phyloP scores from a whole-genome alignment of 208 protist genomes.

The Trypanosoma caninum region DNA sequence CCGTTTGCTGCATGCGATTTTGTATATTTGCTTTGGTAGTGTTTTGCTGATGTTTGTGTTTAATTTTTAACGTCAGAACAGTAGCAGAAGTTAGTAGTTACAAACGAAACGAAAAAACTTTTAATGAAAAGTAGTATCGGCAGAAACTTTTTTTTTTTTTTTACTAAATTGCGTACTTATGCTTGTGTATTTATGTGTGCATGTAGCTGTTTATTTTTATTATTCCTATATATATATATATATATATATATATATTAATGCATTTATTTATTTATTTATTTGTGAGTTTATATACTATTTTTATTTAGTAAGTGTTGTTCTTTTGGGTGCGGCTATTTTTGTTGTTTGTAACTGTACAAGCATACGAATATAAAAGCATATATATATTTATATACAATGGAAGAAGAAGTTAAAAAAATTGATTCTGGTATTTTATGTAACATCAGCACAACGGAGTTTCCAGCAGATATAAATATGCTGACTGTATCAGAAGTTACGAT shows the following conservation, averaged over 20 bases:
- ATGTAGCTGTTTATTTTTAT: constrained; percentile 10
- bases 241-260: no score
- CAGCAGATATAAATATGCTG: no score
- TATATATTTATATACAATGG: no score
- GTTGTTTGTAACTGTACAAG: not conserved
- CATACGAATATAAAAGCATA: no score
- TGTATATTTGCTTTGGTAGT: no score
- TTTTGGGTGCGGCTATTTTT: not conserved
- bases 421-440: no score
- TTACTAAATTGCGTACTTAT: not conserved
- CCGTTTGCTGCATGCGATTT: not conserved
- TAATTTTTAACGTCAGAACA: constrained; percentile 16
- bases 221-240: constrained; percentile 12
- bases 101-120: not conserved
- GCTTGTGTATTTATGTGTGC: not conserved
- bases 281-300: not conserved
- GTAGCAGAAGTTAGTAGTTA: constrained; percentile 26
- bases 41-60: not conserved
- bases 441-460: no score
- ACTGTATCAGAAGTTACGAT: no score
- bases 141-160: constrained; percentile 16
- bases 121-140: no score
- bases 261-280: constrained; percentile 1
- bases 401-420: no score
- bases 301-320: not conserved